Evolutionary conservation across 1,284 basidiomycete genomes (phyloP).

Genomic region (Leccinum proliferum): DNA sequence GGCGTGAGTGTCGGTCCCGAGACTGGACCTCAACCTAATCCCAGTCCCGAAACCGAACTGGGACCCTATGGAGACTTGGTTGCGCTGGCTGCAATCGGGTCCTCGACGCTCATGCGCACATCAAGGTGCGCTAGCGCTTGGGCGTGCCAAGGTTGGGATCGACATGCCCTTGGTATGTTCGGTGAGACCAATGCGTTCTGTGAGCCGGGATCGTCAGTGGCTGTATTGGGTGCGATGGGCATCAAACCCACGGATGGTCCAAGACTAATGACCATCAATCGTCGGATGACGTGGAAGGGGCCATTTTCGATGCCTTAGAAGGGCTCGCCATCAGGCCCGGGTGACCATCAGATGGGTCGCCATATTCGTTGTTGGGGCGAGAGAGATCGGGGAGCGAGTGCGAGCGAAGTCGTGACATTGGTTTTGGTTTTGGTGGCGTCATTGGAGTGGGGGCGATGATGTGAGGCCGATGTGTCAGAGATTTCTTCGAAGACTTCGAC

Average conservation of each 20-base stretch:
- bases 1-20: background rate
- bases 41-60: background rate
- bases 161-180: too few species aligned
- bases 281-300: conserved; percentile 35
- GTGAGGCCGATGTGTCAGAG: background rate
- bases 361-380: background rate
- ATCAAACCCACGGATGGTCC: background rate
- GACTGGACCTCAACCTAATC: background rate
- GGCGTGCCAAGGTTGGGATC: background rate
- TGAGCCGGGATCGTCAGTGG: background rate
- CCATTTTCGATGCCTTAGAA: conserved; percentile 57
- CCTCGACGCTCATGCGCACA: background rate
- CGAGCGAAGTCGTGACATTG: background rate
- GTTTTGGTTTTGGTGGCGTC: background rate
- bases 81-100: background rate
- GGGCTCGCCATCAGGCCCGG: conserved; percentile 16
- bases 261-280: conserved; percentile 8
- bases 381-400: background rate
- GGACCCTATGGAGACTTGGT: background rate
- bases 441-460: background rate
- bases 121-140: background rate
- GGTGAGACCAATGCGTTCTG: too few species aligned
- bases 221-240: background rate
- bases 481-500: background rate
- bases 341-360: conserved; percentile 21